Conservation (phyloP, 2,329 filamentous ascomycete genomes). For the Cyphellophora attinorum region DNA sequence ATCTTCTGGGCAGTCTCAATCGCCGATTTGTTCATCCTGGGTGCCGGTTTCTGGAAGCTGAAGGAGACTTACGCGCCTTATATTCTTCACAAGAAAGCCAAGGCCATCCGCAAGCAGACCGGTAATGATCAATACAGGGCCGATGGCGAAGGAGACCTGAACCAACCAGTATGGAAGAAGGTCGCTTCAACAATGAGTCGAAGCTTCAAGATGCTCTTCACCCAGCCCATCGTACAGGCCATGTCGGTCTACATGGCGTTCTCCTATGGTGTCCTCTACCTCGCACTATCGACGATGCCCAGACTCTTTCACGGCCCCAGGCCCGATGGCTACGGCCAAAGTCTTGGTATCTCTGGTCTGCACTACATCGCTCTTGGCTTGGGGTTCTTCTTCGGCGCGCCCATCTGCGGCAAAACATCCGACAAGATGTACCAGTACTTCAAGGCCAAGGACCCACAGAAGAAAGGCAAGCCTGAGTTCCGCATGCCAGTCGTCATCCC, state of each 20-base stretch:
- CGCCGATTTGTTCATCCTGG: conserved; percentile 47
- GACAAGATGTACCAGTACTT: conserved; percentile 30
- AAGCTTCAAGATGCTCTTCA: conserved; percentile 43
- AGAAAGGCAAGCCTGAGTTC: conserved; percentile 38
- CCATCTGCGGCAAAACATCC: conserved; percentile 35
- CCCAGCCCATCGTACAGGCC: conserved; percentile 50
- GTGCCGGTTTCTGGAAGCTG: conserved; percentile 45
- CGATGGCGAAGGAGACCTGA: conserved; percentile 20
- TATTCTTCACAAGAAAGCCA: conserved; percentile 48
- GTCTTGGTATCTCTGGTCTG: conserved; percentile 44
- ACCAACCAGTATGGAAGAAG: conserved; percentile 19
- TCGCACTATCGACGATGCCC: conserved; percentile 52
- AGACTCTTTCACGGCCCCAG: conserved; percentile 36
- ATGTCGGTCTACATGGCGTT: conserved; percentile 44
- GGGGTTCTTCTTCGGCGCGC: conserved; percentile 47
- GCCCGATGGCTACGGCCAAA: conserved; percentile 37
- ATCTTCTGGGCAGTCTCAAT: conserved; percentile 48
- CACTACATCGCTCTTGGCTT: conserved; percentile 52
- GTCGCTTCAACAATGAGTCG: conserved; percentile 35
- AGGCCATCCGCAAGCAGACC: conserved; percentile 28
- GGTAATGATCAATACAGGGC: conserved; percentile 22
- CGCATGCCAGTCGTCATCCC: conserved; percentile 47
- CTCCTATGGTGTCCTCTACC: conserved; percentile 50
- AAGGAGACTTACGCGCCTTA: conserved; percentile 54
- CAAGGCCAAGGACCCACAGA: conserved; percentile 18